Base-by-base conservation (phyloP, 2,329 filamentous ascomycete species). In the Claviceps fusiformis region DNA sequence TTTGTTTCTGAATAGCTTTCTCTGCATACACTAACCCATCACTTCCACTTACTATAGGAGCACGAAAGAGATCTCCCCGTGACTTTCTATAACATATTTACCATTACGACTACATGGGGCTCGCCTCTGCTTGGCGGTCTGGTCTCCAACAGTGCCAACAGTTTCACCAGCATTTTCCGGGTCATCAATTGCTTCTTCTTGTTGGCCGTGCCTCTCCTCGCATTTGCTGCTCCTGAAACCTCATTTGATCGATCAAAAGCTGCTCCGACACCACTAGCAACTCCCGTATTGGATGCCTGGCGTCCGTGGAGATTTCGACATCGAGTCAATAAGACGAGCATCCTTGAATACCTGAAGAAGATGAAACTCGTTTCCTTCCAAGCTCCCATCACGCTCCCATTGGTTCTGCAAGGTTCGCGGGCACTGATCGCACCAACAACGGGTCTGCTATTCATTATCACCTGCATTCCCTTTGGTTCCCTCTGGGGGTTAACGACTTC, bases 41-140 rank as follows among this genome's bases (percentile, higher is more conserved):
- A 11, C 8, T 17, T 11, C 31, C 2, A 7, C 39, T 19, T 27
- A 41, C 9, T 5, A 50, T 27, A 62, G 78, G 76, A 80, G 59
- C 79, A 82, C 58, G 73, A 82, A 62, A 73, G 77, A 50, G 67
- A 69, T 19, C 51, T 67, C 2, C 73, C 75, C 17, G 68, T 76
- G 6, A 67, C 75, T 3, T 65, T 75, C 13, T 73, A 76, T 62
- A 72, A 75, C 54, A 61, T 73, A 13, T 63, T 78, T 3, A 69
- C 68, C 27, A 65, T 76, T 10, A 65, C 71, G 10, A 72, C 73
- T 5, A 79, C 74, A 1, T 80, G 78, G 75, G 78, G 78, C 41
- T 68, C 73, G 0, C 80, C 80, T 0, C 67, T 82, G 4, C 61
- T 82, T 5, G 77, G 77, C 19, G 78, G 79, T 2, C 68, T 74